phyloP scores from a whole-genome alignment of 805 yeast genomes.

The Candida adriatica region DNA sequence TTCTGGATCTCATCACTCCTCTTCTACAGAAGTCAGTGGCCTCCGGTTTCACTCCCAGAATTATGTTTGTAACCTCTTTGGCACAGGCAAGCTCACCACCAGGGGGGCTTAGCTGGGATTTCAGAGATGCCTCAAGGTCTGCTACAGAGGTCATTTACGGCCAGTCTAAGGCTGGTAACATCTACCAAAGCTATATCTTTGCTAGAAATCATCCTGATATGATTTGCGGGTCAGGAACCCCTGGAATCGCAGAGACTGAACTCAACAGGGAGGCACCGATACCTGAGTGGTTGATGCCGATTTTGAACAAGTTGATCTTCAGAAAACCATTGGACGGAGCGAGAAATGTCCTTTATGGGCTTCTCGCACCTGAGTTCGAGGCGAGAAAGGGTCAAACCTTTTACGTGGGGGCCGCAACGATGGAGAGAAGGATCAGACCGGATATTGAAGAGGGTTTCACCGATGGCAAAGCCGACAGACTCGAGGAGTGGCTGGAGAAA shows the following conservation, averaged over 20 bases:
- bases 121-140: constrained; percentile 12
- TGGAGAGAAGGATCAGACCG: constrained; percentile 27
- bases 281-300: constrained; percentile 19
- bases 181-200: constrained; percentile 32
- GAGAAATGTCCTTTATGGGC: constrained; percentile 36
- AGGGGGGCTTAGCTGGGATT: constrained; percentile 30
- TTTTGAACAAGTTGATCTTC: background rate
- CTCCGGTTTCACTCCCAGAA: constrained; percentile 26
- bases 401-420: constrained; percentile 38
- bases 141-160: constrained; percentile 20
- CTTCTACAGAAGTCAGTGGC: constrained; percentile 27
- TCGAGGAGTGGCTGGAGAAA: constrained; percentile 30
- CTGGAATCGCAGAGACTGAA: constrained; percentile 33
- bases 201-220: constrained; percentile 24
- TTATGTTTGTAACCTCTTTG: constrained; percentile 40
- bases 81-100: constrained; percentile 27
- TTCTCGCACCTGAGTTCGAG: constrained; percentile 34
- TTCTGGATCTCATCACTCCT: constrained; percentile 34
- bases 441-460: constrained; percentile 30
- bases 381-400: constrained; percentile 27
- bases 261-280: constrained; percentile 22
- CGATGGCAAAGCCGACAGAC: constrained; percentile 26
- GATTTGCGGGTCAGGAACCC: constrained; percentile 32
- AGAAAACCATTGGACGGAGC: constrained; percentile 30
- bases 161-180: constrained; percentile 36